Evolutionary conservation across 2,329 filamentous ascomycete species (phyloP), one percentile per base, ranked within the genome.

Genomic region (Ophidiomyces ophidiicola): DNA sequence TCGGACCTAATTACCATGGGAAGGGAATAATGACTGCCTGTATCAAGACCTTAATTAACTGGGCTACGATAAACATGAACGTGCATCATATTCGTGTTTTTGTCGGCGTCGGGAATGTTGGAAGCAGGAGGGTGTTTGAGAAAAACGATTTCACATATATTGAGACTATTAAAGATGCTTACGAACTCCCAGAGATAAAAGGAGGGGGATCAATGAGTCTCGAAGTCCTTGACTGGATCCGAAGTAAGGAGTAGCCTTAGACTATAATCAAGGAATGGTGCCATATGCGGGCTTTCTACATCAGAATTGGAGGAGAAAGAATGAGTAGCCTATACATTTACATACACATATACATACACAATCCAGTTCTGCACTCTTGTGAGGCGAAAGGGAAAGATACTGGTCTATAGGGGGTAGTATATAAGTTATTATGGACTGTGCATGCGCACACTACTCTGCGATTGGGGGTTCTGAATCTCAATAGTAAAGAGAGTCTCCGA

Each of bases 1-100:
- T 44, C 8, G 33, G n/a, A n/a, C 15, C 38, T n/a, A 25, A 24
- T 10, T 23, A 41, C 19, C 39, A 44, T 12, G 43, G 43, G 2
- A 40, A 36, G 10, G 43, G 43, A n/a, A 44, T 44, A 20, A 44
- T 41, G 43, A 44, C 29, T 12, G 31, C 31, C 18, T 31, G 10
- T 12, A 17, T 35, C 3, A 42, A 20, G 33, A 17, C 18, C 3
- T 4, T 42, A 3, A 36, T 44, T 14, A 31, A 44, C 2, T 44
- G 43, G 43, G 43, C 33, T 6, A 25, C 14, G 25, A 15, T 14
- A 11, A 33, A 44, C 31, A 29, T 44, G 38, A 42, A 42, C 26
- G 39, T 41, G 5, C 29, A 39, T 2, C 17, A 42, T 28, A 24
- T 44, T 14, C 31, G 31, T 12, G 39, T 31, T 10, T 18, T 26